Evolutionary conservation across 2,329 filamentous ascomycete genomes (phyloP).

Genomic region (Akanthomyces lecanii): DNA sequence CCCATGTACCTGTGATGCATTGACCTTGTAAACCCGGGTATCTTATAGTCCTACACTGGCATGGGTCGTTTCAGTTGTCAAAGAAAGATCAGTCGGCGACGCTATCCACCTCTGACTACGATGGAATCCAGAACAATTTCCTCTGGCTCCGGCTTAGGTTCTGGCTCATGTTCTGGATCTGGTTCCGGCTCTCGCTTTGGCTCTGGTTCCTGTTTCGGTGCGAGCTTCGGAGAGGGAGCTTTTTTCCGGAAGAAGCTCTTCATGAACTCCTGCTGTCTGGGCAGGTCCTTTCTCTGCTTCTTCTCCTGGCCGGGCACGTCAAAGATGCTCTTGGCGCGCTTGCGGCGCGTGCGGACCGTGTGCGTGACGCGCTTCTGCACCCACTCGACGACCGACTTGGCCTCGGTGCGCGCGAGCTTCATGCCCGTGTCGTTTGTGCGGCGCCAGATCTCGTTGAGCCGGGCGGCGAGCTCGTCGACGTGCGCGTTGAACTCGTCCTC

Average conservation of each 20-base stretch:
- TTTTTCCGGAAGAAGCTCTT: conserved; percentile 39
- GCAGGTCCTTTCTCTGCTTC: conserved; percentile 31
- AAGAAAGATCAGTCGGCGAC: background rate
- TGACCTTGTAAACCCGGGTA: background rate
- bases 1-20: background rate
- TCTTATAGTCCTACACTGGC: background rate
- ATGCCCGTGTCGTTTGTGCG: conserved; percentile 73
- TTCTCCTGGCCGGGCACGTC: conserved; percentile 34
- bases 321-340: conserved; percentile 50
- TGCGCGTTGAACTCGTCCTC: conserved; percentile 60
- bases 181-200: background rate
- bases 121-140: conserved; percentile 20
- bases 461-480: conserved; percentile 62
- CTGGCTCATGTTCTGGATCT: background rate
- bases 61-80: background rate
- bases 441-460: conserved; percentile 53
- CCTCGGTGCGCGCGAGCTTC: conserved; percentile 66
- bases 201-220: background rate
- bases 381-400: conserved; percentile 71
- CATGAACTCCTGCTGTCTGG: conserved; percentile 48
- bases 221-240: background rate
- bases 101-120: conserved; percentile 19
- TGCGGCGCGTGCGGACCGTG: conserved; percentile 62
- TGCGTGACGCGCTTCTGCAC: conserved; percentile 70
- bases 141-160: background rate